Conservation (phyloP, 306 rosid genomes). For the Hippophae gyantsensis region DNA sequence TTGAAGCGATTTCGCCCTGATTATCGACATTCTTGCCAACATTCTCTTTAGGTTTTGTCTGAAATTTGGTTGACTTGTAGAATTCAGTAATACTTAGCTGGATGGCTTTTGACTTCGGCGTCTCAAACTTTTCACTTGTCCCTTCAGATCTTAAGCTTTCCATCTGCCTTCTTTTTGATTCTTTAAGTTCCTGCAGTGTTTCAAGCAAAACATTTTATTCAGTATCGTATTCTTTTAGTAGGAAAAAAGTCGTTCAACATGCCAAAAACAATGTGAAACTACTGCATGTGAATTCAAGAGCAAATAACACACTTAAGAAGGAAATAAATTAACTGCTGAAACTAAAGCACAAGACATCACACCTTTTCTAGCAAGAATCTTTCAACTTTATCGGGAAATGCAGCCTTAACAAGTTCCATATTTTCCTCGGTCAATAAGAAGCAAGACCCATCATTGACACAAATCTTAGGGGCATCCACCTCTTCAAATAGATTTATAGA, state of each 20-base stretch:
- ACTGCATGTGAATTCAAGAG: neutral
- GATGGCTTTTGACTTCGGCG: conserved; percentile 28
- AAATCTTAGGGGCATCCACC: conserved; percentile 37
- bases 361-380: conserved; percentile 73
- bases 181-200: conserved; percentile 50
- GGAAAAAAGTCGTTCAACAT: neutral
- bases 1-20: conserved; percentile 25
- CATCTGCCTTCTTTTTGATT: conserved; percentile 36
- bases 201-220: conserved; percentile 14
- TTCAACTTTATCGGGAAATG: conserved; percentile 57
- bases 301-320: neutral
- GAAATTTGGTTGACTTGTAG: conserved; percentile 47
- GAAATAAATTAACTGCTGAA: neutral
- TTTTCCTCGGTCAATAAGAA: conserved; percentile 82
- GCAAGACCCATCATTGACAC: conserved; percentile 36
- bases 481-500: conserved; percentile 39
- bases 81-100: conserved; percentile 66
- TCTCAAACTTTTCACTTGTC: conserved; percentile 25
- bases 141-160: conserved; percentile 23
- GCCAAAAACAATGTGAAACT: too few relatives aligned
- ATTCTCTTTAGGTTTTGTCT: conserved; percentile 31
- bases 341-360: conserved; percentile 1
- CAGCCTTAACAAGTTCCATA: conserved; percentile 64
- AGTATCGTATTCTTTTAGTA: neutral
- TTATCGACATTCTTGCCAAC: conserved; percentile 17